Conservation (phyloP, 495 filamentous ascomycete species). For the Haplographium delicatum region DNA sequence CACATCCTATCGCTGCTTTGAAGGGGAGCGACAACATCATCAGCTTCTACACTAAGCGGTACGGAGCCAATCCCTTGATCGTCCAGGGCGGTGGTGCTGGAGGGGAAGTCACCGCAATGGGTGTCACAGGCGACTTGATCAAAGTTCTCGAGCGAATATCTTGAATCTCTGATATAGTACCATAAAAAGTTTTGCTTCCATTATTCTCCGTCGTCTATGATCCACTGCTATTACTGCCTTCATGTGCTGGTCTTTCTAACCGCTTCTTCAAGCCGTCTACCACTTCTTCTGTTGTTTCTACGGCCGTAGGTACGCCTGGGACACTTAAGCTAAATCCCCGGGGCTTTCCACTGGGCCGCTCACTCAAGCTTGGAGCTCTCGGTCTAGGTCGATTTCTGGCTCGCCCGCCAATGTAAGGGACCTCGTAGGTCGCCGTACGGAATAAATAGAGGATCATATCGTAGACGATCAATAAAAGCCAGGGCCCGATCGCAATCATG, state of each 20-base stretch:
- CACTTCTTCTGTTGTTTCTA: constrained; percentile 13
- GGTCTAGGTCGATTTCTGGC: constrained; percentile 57
- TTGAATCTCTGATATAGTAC: constrained; percentile 6
- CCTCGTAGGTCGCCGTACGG: constrained; percentile 51
- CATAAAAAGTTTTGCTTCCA: constrained; percentile 13
- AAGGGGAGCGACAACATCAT: constrained; percentile 99
- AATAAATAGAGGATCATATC: constrained; percentile 62
- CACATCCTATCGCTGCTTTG: constrained; percentile 81
- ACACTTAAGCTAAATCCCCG: constrained; percentile 43
- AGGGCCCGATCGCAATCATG: constrained; percentile 60
- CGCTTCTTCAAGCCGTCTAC: constrained; percentile 18
- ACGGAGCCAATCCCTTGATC: constrained; percentile 82
- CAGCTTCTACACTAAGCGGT: constrained; percentile 93
- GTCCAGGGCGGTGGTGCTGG: constrained; percentile 94
- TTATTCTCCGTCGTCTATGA: constrained; percentile 12
- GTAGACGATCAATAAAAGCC: constrained; percentile 59
- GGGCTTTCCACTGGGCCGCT: constrained; percentile 49
- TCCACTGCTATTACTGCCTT: constrained; percentile 3
- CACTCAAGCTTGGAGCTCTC: constrained; percentile 57
- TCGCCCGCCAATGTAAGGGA: constrained; percentile 59
- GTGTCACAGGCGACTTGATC: constrained; percentile 81
- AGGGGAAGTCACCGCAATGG: constrained; percentile 94
- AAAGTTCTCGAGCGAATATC: constrained; percentile 56
- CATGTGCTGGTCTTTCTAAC: constrained; percentile 6
- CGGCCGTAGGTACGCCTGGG: constrained; percentile 9